Conservation (phyloP, 2,329 filamentous ascomycete genomes). For the Fusarium scirpi region DNA sequence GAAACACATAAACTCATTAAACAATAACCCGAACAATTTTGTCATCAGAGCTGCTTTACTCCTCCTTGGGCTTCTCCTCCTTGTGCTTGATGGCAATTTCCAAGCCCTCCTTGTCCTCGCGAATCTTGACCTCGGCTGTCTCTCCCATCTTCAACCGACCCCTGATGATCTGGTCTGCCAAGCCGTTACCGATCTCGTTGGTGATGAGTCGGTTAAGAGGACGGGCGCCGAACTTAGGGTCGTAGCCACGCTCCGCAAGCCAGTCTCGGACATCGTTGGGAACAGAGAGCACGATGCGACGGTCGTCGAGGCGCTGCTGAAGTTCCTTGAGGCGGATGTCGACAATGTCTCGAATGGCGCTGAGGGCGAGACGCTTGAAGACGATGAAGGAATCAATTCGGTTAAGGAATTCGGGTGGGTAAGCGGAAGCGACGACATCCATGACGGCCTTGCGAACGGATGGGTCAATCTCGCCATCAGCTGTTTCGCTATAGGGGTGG, state of each 20-base stretch:
- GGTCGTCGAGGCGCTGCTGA: constrained; percentile 84
- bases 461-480: constrained; percentile 76
- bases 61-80: constrained; percentile 34
- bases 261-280: constrained; percentile 80
- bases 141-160: constrained; percentile 84
- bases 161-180: constrained; percentile 92
- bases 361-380: constrained; percentile 85
- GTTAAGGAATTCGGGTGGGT: constrained; percentile 96
- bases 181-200: constrained; percentile 86
- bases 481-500: constrained; percentile 71
- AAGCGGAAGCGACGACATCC: constrained; percentile 80
- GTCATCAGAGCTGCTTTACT: constrained; percentile 4
- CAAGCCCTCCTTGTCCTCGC: constrained; percentile 69
- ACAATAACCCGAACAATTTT: background rate
- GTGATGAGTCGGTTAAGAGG: constrained; percentile 92
- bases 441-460: constrained; percentile 84
- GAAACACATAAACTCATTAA: constrained; percentile 44
- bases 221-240: constrained; percentile 89
- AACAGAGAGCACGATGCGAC: constrained; percentile 82
- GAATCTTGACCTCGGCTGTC: constrained; percentile 76
- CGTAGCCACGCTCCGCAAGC: constrained; percentile 91
- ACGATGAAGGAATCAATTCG: constrained; percentile 97
- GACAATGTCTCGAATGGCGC: constrained; percentile 89
- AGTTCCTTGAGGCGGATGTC: constrained; percentile 91
- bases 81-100: constrained; percentile 57